These are phyloP conservation scores for Nelumbo lutea DNA, from an alignment of 164 flowering plant genomes.

Conservation along the genomic window DNA sequence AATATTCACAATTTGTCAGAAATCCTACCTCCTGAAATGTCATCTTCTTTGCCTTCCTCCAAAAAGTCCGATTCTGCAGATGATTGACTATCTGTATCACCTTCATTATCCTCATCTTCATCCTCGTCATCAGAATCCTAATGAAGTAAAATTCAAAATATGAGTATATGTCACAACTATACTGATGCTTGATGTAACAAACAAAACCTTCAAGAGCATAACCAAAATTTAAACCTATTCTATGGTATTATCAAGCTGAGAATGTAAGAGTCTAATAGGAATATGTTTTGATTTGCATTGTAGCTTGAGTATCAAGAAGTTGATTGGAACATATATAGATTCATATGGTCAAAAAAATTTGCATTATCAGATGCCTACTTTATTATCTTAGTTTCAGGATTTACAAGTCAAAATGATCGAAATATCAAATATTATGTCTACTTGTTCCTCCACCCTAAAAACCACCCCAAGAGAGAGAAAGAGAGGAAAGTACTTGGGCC, in stretches of 20 bases:
- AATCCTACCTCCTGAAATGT: slow-evolving; percentile 35
- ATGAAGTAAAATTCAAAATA: slow-evolving; percentile 3
- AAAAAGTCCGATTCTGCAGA: slow-evolving; percentile 39
- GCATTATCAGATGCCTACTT: too few species aligned
- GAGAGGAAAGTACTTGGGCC: too few species aligned
- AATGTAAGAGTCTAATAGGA: neutral
- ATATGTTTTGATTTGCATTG: too few species aligned
- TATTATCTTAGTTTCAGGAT: too few species aligned
- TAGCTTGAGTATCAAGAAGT: too few species aligned
- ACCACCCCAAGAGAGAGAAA: too few species aligned
- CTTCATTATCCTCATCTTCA: slow-evolving; percentile 22
- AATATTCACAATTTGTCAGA: neutral
- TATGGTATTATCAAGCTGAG: too few species aligned
- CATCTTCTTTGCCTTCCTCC: slow-evolving; percentile 35
- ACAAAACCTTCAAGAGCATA: neutral
- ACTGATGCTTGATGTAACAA: neutral
- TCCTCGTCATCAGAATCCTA: slow-evolving; percentile 30
- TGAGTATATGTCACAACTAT: neutral
- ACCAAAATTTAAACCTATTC: neutral
- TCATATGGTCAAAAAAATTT: too few species aligned
- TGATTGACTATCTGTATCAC: slow-evolving; percentile 23
- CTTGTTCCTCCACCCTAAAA: too few species aligned
- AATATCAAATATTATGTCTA: too few species aligned
- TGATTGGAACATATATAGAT: too few species aligned
- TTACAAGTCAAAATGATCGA: too few species aligned